phyloP scores from a whole-genome alignment of 257 asterid genomes.

The Solanum pimpinellifolium region DNA sequence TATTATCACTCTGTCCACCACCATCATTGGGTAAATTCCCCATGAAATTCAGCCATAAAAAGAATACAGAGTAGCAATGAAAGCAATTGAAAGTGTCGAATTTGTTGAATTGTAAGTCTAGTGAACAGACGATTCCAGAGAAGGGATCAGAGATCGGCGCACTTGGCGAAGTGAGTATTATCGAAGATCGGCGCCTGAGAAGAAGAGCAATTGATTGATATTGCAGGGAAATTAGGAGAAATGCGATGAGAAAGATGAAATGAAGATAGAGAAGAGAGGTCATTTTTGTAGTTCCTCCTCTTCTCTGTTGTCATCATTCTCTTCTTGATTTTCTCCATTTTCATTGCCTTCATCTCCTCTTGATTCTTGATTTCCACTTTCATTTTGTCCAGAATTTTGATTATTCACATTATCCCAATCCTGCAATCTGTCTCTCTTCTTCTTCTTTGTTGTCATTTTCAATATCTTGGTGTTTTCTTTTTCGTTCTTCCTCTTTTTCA shows the following conservation, averaged over 20 bases:
- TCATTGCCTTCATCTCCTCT: too few species aligned
- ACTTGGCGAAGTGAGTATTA: slow-evolving; percentile 14
- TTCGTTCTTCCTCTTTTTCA: too few species aligned
- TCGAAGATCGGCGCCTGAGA: slow-evolving; percentile 8
- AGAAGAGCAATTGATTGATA: slow-evolving; percentile 12
- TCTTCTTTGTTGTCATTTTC: too few species aligned
- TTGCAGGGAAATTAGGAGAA: slow-evolving; percentile 7
- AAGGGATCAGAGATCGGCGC: slow-evolving; percentile 33
- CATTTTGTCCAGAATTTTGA: too few species aligned
- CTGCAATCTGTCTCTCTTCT: too few species aligned
- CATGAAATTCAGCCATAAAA: slow-evolving; percentile 62
- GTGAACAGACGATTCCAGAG: slow-evolving; percentile 52
- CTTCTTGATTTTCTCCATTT: too few species aligned
- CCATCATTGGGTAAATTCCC: slow-evolving; percentile 50
- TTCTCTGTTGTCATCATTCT: too few species aligned
- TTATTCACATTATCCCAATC: too few species aligned
- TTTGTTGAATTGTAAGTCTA: slow-evolving; percentile 30
- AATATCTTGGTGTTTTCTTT: too few species aligned
- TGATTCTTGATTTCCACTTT: too few species aligned
- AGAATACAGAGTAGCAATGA: slow-evolving; percentile 40
- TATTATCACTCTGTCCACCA: not conserved
- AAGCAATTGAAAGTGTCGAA: slow-evolving; percentile 41
- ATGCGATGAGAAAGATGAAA: slow-evolving; percentile 13
- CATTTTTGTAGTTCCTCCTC: not conserved
- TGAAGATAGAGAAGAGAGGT: slow-evolving; percentile 2